Conservation (phyloP, 192 early-diverging fungal species). For the Coemansia sp. region DNA sequence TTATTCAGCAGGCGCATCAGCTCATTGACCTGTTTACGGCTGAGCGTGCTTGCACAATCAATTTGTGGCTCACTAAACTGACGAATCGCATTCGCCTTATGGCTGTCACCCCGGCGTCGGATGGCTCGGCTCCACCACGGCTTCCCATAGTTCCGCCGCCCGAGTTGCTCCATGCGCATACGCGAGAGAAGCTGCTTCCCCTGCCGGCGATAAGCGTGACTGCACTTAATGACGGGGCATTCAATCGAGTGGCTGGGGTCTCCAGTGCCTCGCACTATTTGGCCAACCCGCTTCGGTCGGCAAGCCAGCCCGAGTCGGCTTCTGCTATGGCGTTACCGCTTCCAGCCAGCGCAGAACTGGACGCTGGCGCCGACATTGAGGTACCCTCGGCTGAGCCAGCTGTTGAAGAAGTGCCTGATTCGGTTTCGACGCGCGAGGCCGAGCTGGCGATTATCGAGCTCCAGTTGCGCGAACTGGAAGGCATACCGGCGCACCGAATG, state of each 20-base stretch:
- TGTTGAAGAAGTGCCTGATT: background rate
- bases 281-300: constrained; percentile 18
- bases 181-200: constrained; percentile 33
- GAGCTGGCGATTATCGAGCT: constrained; percentile 50
- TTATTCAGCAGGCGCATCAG: constrained; percentile 38
- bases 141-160: constrained; percentile 41
- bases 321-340: background rate
- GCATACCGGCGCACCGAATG: constrained; percentile 31
- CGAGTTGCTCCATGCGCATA: constrained; percentile 26
- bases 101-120: constrained; percentile 43
- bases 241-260: constrained; percentile 22
- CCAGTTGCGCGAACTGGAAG: constrained; percentile 43
- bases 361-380: background rate
- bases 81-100: constrained; percentile 46
- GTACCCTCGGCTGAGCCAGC: background rate
- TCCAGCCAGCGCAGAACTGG: background rate
- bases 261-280: constrained; percentile 42
- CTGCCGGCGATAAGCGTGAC: constrained; percentile 30
- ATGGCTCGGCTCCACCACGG: constrained; percentile 44
- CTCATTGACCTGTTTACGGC: constrained; percentile 22
- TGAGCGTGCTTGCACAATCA: constrained; percentile 30
- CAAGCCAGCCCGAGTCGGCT: background rate
- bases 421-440: constrained; percentile 26
- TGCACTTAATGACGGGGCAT: constrained; percentile 28
- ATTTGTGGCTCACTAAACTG: constrained; percentile 36